These are phyloP conservation scores for Xylariaceae sp. DNA, from an alignment of 2,329 filamentous ascomycete genomes.

Conservation along the genomic window DNA sequence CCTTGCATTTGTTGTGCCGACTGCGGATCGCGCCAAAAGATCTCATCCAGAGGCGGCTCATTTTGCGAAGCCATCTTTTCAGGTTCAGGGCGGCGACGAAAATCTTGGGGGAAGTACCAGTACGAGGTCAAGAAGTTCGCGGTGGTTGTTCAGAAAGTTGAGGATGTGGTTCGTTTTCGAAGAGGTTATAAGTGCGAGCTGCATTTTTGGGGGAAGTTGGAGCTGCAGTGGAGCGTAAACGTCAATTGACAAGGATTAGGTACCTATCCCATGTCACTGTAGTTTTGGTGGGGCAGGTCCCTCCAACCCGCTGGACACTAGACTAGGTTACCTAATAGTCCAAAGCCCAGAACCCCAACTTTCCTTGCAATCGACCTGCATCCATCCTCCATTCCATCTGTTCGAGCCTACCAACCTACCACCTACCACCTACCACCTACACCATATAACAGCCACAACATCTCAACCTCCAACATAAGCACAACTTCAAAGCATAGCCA, in stretches of 20 bases:
- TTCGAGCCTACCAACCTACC: too few species aligned
- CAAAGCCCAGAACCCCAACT: too few species aligned
- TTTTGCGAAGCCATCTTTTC: constrained; percentile 34
- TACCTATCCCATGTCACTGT: constrained; percentile 18
- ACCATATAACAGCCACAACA: too few species aligned
- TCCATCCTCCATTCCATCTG: too few species aligned
- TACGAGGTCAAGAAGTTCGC: background rate
- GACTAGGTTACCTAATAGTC: too few species aligned
- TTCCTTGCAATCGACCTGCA: too few species aligned
- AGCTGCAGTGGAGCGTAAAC: constrained; percentile 19
- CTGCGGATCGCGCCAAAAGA: constrained; percentile 66
- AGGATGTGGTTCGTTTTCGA: background rate
- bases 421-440: too few species aligned
- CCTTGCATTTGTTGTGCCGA: constrained; percentile 59
- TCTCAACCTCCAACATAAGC: too few species aligned
- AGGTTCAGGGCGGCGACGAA: background rate
- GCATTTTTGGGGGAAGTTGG: background rate
- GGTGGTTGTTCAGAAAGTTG: background rate
- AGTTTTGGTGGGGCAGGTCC: constrained; percentile 11
- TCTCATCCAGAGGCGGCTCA: constrained; percentile 64
- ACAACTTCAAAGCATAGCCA: too few species aligned
- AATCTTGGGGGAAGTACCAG: background rate
- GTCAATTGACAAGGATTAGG: constrained; percentile 25
- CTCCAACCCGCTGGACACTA: too few species aligned
- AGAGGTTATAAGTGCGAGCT: background rate